Evolutionary conservation across 108 stramenopile genomes (phyloP).

Genomic region (Skeletonema marinoi): DNA sequence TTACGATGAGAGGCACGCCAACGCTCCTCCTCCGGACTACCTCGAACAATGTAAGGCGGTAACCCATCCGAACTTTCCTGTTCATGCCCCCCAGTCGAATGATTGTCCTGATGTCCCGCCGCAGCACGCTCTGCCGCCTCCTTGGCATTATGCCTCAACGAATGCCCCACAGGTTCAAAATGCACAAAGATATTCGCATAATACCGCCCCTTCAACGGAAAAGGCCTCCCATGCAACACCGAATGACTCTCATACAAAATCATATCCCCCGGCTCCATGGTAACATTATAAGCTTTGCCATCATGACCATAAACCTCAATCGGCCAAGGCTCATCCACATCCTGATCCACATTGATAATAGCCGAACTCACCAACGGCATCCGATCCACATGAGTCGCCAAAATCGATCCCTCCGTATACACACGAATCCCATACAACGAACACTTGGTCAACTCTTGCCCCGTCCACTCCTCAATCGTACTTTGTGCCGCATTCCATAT

Average conservation of each 20-base stretch:
- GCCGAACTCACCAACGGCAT: slow-evolving; percentile 86
- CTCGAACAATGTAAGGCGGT: slow-evolving; percentile 70
- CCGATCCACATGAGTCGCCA: slow-evolving; percentile 93
- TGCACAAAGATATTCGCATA: slow-evolving; percentile 93
- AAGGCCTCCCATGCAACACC: slow-evolving; percentile 91
- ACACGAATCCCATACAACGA: slow-evolving; percentile 90
- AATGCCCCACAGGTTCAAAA: slow-evolving; percentile 80
- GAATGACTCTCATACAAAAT: slow-evolving; percentile 91
- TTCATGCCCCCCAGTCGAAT: slow-evolving; percentile 71
- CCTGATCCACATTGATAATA: slow-evolving; percentile 88
- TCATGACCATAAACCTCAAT: slow-evolving; percentile 93
- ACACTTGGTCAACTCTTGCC: slow-evolving; percentile 76
- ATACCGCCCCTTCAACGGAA: slow-evolving; percentile 84
- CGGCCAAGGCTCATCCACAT: slow-evolving; percentile 94
- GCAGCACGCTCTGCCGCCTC: slow-evolving; percentile 55
- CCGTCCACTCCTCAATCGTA: slow-evolving; percentile 88
- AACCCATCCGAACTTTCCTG: slow-evolving; percentile 52
- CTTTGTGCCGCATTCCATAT: slow-evolving; percentile 77
- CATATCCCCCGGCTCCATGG: slow-evolving; percentile 92
- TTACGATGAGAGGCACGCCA: slow-evolving; percentile 64
- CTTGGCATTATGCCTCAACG: slow-evolving; percentile 69
- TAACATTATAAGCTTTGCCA: slow-evolving; percentile 87
- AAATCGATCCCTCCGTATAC: slow-evolving; percentile 80
- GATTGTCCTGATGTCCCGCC: slow-evolving; percentile 56
- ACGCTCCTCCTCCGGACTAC: slow-evolving; percentile 65